These are phyloP conservation scores for Phytophthora chlamydospora DNA, from an alignment of 352 stramenopile genomes.

Conservation along the genomic window DNA sequence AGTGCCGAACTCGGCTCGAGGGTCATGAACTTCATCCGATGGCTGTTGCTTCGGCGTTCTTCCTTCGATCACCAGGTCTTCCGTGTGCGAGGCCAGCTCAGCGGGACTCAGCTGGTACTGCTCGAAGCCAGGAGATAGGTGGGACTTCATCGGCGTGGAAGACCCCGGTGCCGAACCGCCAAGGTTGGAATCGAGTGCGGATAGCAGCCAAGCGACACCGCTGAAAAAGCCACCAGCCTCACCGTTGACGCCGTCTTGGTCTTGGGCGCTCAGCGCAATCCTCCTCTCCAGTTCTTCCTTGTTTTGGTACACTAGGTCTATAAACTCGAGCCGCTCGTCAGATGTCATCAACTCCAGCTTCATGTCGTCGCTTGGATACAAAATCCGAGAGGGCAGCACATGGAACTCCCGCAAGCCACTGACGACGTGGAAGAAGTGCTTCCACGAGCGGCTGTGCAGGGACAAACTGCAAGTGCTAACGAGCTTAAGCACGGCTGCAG, in stretches of 20 bases:
- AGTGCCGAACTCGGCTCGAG: slow-evolving; percentile 47
- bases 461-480: slow-evolving; percentile 61
- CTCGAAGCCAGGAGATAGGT: slow-evolving; percentile 37
- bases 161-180: slow-evolving; percentile 24
- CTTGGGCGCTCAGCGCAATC: slow-evolving; percentile 50
- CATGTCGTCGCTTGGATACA: slow-evolving; percentile 42
- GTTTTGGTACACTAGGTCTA: slow-evolving; percentile 63
- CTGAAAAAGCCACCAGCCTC: slow-evolving; percentile 66
- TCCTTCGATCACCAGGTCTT: slow-evolving; percentile 55
- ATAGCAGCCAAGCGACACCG: slow-evolving; percentile 74
- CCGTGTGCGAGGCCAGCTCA: slow-evolving; percentile 50
- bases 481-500: slow-evolving; percentile 74
- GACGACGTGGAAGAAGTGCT: slow-evolving; percentile 67
- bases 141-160: slow-evolving; percentile 19
- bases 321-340: slow-evolving; percentile 59
- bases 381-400: slow-evolving; percentile 54
- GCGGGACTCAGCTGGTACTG: slow-evolving; percentile 38
- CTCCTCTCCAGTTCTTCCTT: slow-evolving; percentile 58
- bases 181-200: slow-evolving; percentile 62
- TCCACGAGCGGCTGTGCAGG: slow-evolving; percentile 61
- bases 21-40: slow-evolving; percentile 14
- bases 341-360: slow-evolving; percentile 48
- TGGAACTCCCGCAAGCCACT: slow-evolving; percentile 69
- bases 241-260: slow-evolving; percentile 22
- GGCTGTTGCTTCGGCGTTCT: slow-evolving; percentile 25